Base-by-base conservation (phyloP, 2,329 filamentous ascomycete genomes). In the Uncinocarpus reesii region DNA sequence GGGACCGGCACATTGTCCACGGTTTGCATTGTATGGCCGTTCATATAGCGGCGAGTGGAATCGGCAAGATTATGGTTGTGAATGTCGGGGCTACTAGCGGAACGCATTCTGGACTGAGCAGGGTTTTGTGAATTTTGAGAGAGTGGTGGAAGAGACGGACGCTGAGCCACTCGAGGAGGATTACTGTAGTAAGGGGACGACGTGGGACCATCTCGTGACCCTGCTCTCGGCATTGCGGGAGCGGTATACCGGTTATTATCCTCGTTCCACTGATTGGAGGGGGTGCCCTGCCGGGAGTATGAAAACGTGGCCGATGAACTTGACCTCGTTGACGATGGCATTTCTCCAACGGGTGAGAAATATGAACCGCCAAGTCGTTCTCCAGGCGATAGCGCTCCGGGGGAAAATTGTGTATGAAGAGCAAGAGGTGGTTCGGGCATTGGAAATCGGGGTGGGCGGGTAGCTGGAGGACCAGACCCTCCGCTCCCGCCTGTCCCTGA, bases 61-160 rank as follows among this genome's bases (percentile, higher is more conserved):
- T 74, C 70, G 28, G 74, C 72, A 42, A 75, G 75, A 54, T 77
- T 75, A 46, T 81, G 77, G 46, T 55, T 81, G 55, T 93, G 86
- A 57, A 95, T 95, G 63, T 96, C 89, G 6, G 92, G 90, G 54
- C 89, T 95, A 69, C 90, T 96, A 60, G 93, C 93, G 31, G 89
- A 95, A 55, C 92, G 79, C 68, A 86, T 83, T 56, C 88, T 78
- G 60, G 83, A 81, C 62, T 86, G 81, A 54, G 81, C 65, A 54
- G 62, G 52, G 70, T 62, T 71, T 58, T 74, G 71, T 57, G 76
- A 66, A 54, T 73, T 66, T 52, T 71, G 68, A 35, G 62, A 70
- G 75, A 86, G 82, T 15, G 79, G 83, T 36, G 84, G 85, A 57
- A 93, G 72, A 8, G 86, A 93, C 18, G 86, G 86, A n/a, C 84